These are phyloP conservation scores for Allomyces arbusculus DNA, from an alignment of 192 early-diverging fungal species.

Conservation along the genomic window DNA sequence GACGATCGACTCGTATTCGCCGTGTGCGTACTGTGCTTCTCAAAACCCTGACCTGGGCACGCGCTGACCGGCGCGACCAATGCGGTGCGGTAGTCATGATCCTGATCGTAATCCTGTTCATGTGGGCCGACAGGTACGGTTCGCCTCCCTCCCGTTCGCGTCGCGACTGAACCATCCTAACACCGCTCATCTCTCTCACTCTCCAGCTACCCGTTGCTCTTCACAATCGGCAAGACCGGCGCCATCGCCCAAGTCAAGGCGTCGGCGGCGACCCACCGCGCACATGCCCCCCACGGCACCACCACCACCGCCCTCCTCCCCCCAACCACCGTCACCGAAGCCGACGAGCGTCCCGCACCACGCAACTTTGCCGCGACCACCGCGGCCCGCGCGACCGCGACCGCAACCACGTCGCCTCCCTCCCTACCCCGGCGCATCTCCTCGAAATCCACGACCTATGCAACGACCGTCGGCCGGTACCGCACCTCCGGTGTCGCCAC, in stretches of 20 bases:
- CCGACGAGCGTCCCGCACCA: not conserved
- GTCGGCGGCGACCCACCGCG: not conserved
- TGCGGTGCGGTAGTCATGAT: not conserved
- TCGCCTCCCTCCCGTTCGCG: too few species aligned
- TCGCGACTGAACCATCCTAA: too few species aligned
- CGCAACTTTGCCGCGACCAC: not conserved
- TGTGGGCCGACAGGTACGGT: not conserved
- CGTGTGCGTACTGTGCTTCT: not conserved
- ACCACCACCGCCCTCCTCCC: not conserved
- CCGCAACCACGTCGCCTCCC: not conserved
- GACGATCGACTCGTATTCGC: not conserved
- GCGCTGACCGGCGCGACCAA: not conserved
- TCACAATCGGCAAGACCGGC: not conserved
- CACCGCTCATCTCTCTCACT: too few species aligned
- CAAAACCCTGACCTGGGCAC: not conserved
- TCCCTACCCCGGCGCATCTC: too few species aligned
- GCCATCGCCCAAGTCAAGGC: not conserved
- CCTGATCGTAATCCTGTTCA: not conserved
- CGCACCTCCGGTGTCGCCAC: too few species aligned
- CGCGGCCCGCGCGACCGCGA: not conserved
- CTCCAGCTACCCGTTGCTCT: not conserved
- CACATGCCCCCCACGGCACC: not conserved
- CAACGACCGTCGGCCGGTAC: too few species aligned
- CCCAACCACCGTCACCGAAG: not conserved
- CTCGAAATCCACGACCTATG: too few species aligned